phyloP scores from a whole-genome alignment of 2,329 filamentous ascomycete genomes.

The Decorospora gaudefroyi region DNA sequence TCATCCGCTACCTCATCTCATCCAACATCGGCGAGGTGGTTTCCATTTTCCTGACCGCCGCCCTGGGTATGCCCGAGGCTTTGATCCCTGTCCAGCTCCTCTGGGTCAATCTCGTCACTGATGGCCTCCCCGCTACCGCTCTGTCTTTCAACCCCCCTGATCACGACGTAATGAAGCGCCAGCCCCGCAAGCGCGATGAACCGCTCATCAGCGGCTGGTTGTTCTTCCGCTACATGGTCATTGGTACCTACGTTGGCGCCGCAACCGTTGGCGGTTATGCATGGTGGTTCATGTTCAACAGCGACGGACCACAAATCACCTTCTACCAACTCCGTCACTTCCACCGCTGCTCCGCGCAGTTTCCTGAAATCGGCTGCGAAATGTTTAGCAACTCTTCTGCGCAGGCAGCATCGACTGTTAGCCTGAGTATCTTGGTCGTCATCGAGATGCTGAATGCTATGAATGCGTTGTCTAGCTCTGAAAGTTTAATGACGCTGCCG shows the following conservation, averaged over 20 bases:
- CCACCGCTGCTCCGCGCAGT: conserved; percentile 85
- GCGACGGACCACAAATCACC: conserved; percentile 83
- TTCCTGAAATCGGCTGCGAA: conserved; percentile 85
- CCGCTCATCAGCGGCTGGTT: conserved; percentile 91
- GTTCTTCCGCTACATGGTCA: conserved; percentile 96
- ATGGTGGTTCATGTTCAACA: conserved; percentile 99
- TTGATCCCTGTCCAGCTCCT: conserved; percentile 95
- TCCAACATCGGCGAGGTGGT: conserved; percentile 99
- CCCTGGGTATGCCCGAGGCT: conserved; percentile 95
- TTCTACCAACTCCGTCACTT: conserved; percentile 91
- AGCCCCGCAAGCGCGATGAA: conserved; percentile 90
- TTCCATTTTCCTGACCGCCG: conserved; percentile 96
- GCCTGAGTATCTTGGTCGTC: conserved; percentile 86
- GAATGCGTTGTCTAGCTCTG: conserved; percentile 94
- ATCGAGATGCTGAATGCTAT: conserved; percentile 99
- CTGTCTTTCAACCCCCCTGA: conserved; percentile 99
- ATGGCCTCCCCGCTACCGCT: conserved; percentile 93
- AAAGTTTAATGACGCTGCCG: conserved; percentile 88
- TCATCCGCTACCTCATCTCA: conserved; percentile 98
- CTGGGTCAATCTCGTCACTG: conserved; percentile 98
- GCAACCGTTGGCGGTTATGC: conserved; percentile 96
- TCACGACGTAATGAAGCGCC: conserved; percentile 94
- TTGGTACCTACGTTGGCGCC: conserved; percentile 90
- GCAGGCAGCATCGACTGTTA: conserved; percentile 89
- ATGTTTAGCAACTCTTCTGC: conserved; percentile 89